Evolutionary conservation across 116 monocot genomes (phyloP).

Genomic region (Papilionanthe hybrid): DNA sequence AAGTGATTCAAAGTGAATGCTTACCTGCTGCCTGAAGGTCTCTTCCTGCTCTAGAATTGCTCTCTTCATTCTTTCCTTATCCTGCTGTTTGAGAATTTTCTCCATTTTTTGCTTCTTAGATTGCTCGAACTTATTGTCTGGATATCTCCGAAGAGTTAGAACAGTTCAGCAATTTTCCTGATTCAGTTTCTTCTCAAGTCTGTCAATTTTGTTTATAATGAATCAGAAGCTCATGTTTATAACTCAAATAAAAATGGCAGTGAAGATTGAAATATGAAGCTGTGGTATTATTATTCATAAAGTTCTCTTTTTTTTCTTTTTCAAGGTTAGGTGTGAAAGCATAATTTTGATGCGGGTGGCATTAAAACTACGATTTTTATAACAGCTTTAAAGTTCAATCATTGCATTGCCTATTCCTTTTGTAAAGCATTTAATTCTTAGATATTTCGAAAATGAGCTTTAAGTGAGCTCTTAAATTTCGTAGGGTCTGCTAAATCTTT

Average conservation of each 20-base stretch:
- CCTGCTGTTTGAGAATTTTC: conserved; percentile 16
- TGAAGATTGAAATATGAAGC: background rate
- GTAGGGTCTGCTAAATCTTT: background rate
- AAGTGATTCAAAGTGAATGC: background rate
- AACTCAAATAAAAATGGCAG: background rate
- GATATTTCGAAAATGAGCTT: background rate
- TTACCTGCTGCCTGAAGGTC: conserved; percentile 58
- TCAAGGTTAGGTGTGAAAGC: too few species aligned
- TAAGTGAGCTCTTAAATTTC: background rate
- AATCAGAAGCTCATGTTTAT: background rate
- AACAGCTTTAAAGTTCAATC: background rate
- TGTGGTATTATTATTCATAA: background rate
- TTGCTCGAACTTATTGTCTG: too few species aligned
- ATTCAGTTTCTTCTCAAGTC: background rate
- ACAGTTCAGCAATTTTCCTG: background rate
- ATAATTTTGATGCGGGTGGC: too few species aligned
- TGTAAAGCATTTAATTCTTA: background rate
- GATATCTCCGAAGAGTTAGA: too few species aligned
- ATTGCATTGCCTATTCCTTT: conserved; percentile 1
- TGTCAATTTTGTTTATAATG: background rate
- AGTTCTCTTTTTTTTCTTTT: too few species aligned
- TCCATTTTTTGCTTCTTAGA: conserved; percentile 27
- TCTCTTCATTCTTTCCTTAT: conserved; percentile 56
- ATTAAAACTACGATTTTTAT: too few species aligned
- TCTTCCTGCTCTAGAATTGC: conserved; percentile 69